Evolutionary conservation across 1,284 basidiomycete genomes (phyloP).

Genomic region (Ganoderma lucidum): DNA sequence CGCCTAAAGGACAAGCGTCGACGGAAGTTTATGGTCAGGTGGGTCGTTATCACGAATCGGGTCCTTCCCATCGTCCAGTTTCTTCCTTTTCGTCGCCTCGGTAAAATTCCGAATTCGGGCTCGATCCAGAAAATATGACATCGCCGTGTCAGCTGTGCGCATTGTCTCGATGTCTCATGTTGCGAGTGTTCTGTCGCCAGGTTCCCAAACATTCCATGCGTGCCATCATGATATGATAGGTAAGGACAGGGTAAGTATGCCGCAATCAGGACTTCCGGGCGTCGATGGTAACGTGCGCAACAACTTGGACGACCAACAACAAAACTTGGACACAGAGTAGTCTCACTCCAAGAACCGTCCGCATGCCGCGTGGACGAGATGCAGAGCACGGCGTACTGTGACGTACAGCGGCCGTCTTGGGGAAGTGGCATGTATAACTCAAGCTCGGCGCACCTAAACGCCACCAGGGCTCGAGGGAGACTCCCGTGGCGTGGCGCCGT

Average conservation of each 20-base stretch:
- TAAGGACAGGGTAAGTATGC: not conserved
- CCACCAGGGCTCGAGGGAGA: not conserved
- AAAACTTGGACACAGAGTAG: not conserved
- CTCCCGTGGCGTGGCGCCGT: not conserved
- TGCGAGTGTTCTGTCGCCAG: not conserved
- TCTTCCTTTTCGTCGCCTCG: not conserved
- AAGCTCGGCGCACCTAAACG: not conserved
- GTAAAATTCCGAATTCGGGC: not conserved
- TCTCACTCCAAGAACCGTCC: no score
- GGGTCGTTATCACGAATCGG: not conserved
- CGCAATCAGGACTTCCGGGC: not conserved
- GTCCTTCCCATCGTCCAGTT: not conserved
- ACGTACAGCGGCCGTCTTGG: not conserved
- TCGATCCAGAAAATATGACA: not conserved
- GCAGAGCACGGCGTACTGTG: no score
- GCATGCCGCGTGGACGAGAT: no score
- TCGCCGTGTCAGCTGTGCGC: not conserved
- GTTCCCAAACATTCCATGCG: not conserved
- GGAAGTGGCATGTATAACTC: no score
- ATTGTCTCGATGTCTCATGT: not conserved
- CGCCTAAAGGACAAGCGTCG: not conserved
- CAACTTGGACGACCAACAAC: not conserved
- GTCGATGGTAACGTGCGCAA: not conserved
- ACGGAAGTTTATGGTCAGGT: not conserved
- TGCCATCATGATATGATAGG: slow-evolving; percentile 3